Percentiles rank a stretch among this genome's conserved stretches.
These are phyloP conservation scores for Pseudevernia furfuracea DNA, from an alignment of 495 filamentous ascomycete genomes.

Conservation along the genomic window DNA sequence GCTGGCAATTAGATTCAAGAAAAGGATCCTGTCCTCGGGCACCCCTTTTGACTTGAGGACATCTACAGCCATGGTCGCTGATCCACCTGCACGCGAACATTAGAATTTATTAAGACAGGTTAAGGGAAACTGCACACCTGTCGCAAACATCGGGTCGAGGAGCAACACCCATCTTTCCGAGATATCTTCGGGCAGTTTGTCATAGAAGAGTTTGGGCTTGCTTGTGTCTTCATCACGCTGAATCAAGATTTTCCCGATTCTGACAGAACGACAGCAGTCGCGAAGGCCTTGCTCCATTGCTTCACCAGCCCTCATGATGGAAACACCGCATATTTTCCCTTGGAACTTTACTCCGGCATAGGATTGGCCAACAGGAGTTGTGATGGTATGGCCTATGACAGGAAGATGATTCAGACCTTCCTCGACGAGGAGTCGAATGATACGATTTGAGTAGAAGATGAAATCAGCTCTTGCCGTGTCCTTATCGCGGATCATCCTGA, in stretches of 20 bases:
- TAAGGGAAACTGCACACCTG: slow-evolving; percentile 49
- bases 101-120: background rate
- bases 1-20: slow-evolving; percentile 92
- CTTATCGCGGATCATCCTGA: slow-evolving; percentile 89
- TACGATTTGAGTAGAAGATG: slow-evolving; percentile 98
- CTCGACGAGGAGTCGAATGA: slow-evolving; percentile 95
- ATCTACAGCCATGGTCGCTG: slow-evolving; percentile 92
- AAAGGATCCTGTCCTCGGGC: slow-evolving; percentile 88
- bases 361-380: slow-evolving; percentile 79
- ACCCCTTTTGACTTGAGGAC: slow-evolving; percentile 83
- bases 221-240: slow-evolving; percentile 93
- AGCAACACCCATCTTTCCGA: slow-evolving; percentile 85
- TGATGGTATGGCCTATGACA: slow-evolving; percentile 76
- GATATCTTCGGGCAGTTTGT: slow-evolving; percentile 93
- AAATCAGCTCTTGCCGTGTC: slow-evolving; percentile 87
- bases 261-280: slow-evolving; percentile 91
- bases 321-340: slow-evolving; percentile 96
- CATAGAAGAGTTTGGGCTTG: slow-evolving; percentile 88
- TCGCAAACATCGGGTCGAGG: slow-evolving; percentile 98
- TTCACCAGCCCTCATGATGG: slow-evolving; percentile 96
- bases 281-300: slow-evolving; percentile 96
- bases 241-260: slow-evolving; percentile 97
- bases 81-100: slow-evolving; percentile 58
- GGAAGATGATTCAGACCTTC: slow-evolving; percentile 96
- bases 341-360: slow-evolving; percentile 92